Evolutionary conservation across 495 filamentous ascomycete species (phyloP).

Genomic region (Amphirosellinia nigrospora): DNA sequence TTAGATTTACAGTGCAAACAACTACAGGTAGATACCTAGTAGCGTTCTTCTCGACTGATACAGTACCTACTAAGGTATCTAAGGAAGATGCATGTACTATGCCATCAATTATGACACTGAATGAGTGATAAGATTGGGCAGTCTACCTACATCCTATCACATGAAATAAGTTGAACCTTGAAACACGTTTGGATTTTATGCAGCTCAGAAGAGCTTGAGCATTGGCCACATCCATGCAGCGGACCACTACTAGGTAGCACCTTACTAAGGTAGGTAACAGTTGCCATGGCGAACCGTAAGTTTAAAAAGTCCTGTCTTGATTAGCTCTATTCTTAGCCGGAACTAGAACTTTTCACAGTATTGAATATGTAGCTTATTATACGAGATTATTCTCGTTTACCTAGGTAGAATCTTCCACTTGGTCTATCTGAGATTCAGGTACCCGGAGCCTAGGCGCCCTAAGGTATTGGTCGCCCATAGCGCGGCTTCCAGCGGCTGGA

Average conservation of each 20-base stretch:
- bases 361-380: no score
- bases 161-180: no score
- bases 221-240: conserved; percentile 6
- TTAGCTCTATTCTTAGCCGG: no score
- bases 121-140: conserved; percentile 22
- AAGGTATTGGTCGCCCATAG: not conserved
- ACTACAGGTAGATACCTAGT: no score
- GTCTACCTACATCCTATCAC: not conserved
- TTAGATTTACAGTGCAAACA: no score
- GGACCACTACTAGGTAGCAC: not conserved
- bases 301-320: no score
- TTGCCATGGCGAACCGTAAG: not conserved
- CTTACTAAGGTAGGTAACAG: not conserved
- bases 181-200: not conserved
- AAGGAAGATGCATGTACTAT: not conserved
- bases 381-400: no score
- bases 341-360: no score
- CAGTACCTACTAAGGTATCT: no score
- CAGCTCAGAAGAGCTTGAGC: conserved; percentile 11
- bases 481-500: conserved; percentile 15
- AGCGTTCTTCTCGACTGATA: conserved; percentile 5
- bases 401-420: no score
- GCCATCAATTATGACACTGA: not conserved
- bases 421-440: no score
- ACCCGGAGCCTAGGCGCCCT: no score